Evolutionary conservation across 345 rosid species (phyloP).

Genomic region (Syzygium jambos): DNA sequence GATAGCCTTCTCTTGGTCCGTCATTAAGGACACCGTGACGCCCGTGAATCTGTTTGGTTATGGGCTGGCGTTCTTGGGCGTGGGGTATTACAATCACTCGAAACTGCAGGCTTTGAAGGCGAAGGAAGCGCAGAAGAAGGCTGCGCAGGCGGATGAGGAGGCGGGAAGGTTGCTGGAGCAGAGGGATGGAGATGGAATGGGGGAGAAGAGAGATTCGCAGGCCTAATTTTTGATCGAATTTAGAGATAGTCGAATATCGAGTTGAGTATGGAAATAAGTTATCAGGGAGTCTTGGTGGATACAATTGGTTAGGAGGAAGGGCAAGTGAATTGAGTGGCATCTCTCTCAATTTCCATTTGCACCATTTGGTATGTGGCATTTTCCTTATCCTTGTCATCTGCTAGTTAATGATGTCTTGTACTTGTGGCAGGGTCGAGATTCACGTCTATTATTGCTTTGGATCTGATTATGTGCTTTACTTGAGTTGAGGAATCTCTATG

Average conservation of each 20-base stretch:
- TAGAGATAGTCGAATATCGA: not conserved
- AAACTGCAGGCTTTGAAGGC: constrained; percentile 91
- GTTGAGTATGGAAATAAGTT: constrained; percentile 9
- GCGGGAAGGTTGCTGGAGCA: constrained; percentile 72
- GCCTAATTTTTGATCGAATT: constrained; percentile 15
- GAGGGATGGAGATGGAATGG: constrained; percentile 58
- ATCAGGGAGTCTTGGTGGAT: not conserved
- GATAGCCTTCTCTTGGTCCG: constrained; percentile 97
- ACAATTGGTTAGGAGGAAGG: not conserved
- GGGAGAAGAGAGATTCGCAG: constrained; percentile 49
- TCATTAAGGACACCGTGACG: constrained; percentile 92
- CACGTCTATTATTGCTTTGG: constrained; percentile 5
- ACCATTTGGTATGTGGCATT: constrained; percentile 1
- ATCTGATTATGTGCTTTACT: constrained; percentile 6
- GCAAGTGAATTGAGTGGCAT: not conserved
- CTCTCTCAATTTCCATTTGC: constrained; percentile 12
- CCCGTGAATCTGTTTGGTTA: constrained; percentile 80
- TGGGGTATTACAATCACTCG: constrained; percentile 83
- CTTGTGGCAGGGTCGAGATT: constrained; percentile 13
- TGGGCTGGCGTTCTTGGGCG: constrained; percentile 87
- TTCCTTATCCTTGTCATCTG: not conserved
- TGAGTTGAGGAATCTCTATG: constrained; percentile 24
- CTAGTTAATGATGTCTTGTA: not conserved
- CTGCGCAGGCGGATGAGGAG: constrained; percentile 63
- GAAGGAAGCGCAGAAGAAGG: constrained; percentile 85